A percentile compares a stretch with the other conserved stretches of the same genome.
Conservation (phyloP, 2,329 filamentous ascomycete species). For the Rutstroemia sp. region DNA sequence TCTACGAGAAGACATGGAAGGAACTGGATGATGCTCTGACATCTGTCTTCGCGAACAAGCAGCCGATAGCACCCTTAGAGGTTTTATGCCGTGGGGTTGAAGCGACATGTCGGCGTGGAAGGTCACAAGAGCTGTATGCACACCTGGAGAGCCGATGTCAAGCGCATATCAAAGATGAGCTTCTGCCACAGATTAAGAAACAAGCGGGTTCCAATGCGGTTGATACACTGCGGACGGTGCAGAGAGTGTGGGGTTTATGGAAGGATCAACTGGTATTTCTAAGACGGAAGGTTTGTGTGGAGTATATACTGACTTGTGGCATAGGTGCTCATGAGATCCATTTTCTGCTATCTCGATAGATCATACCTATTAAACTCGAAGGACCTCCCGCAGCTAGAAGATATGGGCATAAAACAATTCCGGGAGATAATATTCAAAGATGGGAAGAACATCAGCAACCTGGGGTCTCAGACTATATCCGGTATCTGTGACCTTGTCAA, state of each 20-base stretch:
- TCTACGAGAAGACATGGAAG: conserved; percentile 68
- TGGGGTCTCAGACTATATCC: conserved; percentile 34
- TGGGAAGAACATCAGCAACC: conserved; percentile 26
- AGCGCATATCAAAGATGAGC: conserved; percentile 53
- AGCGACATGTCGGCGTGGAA: conserved; percentile 76
- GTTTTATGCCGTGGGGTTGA: conserved; percentile 86
- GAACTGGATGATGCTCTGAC: conserved; percentile 68
- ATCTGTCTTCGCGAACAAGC: conserved; percentile 60
- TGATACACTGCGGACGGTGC: conserved; percentile 51
- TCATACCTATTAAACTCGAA: conserved; percentile 75
- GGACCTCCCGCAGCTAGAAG: conserved; percentile 64
- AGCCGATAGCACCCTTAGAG: conserved; percentile 69
- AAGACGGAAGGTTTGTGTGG: not conserved
- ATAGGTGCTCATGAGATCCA: conserved; percentile 70
- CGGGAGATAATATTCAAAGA: conserved; percentile 44
- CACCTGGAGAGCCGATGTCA: conserved; percentile 61
- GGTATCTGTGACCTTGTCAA: conserved; percentile 73
- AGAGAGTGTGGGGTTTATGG: conserved; percentile 68
- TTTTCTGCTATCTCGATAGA: conserved; percentile 91
- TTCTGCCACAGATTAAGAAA: conserved; percentile 47
- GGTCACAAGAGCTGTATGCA: conserved; percentile 59
- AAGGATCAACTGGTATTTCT: conserved; percentile 61
- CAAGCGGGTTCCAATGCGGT: conserved; percentile 47
- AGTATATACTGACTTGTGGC: conserved; percentile 8
- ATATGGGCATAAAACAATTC: conserved; percentile 73